phyloP scores from a whole-genome alignment of 805 yeast genomes.

The Millerozyma acaciae region DNA sequence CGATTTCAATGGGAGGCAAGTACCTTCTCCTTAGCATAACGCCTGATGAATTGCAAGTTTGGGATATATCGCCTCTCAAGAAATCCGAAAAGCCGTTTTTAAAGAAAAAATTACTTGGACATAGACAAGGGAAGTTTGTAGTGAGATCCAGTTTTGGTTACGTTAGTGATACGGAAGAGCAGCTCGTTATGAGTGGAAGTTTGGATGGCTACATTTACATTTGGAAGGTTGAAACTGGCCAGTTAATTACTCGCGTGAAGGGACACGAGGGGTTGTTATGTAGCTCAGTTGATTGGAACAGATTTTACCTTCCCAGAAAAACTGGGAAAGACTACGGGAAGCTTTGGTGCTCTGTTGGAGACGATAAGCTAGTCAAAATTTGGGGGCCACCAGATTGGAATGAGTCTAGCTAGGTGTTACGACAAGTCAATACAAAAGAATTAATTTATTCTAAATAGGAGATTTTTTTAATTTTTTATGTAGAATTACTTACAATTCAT shows the following conservation, averaged over 20 bases:
- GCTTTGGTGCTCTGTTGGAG: constrained; percentile 82
- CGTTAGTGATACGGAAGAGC: constrained; percentile 46
- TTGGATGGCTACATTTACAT: constrained; percentile 76
- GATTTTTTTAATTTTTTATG: constrained; percentile 1
- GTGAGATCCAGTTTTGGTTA: constrained; percentile 78
- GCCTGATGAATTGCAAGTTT: constrained; percentile 74
- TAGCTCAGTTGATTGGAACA: constrained; percentile 77
- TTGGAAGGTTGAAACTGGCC: constrained; percentile 74
- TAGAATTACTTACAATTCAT: constrained; percentile 30
- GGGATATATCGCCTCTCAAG: constrained; percentile 55
- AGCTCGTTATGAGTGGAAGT: constrained; percentile 73
- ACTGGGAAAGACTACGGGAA: constrained; percentile 33
- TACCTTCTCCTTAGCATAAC: constrained; percentile 58
- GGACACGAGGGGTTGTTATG: constrained; percentile 62
- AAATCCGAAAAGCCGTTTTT: constrained; percentile 41
- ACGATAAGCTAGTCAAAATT: constrained; percentile 66
- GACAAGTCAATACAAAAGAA: constrained; percentile 2
- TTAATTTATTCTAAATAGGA: not conserved
- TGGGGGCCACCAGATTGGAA: constrained; percentile 46
- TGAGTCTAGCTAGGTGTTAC: no score
- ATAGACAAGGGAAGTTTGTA: constrained; percentile 63
- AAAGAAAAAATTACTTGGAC: constrained; percentile 65
- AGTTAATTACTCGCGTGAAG: constrained; percentile 53
- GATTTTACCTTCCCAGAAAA: constrained; percentile 15
- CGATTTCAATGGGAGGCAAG: constrained; percentile 52